Evolutionary conservation across 2,329 filamentous ascomycete species (phyloP), one percentile per base, ranked within the genome.

Genomic region (Neopestalotiopsis sp.): DNA sequence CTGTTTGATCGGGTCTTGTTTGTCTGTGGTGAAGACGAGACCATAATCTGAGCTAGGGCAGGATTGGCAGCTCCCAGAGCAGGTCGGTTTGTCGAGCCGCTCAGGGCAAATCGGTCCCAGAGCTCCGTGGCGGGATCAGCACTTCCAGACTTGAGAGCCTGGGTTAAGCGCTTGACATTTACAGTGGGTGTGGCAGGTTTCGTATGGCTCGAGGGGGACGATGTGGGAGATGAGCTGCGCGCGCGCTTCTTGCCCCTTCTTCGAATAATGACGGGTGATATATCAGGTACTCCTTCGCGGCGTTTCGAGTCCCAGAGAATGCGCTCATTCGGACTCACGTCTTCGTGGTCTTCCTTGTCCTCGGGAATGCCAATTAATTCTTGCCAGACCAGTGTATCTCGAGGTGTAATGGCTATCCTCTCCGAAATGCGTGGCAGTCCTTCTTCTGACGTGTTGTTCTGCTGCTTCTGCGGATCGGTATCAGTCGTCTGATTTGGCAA

Each of bases 51-150:
- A 63, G 89, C 87, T 30, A 93, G 82, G 17, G 86, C 82, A 52
- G 88, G 88, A 73, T 89, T 90, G 57, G 83, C 79, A 58, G 85
- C 78, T 24, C 87, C 86, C 1, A 81, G 78, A 7, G 80, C 77
- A 59, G 80, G 79, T 66, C 80, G 73, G 70, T 84, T 79, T 14
- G 83, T 77, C 66, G 80, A 79, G 71, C 85, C 82, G 75, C 84
- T 81, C 67, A 89, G 80, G 49, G 91, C 88, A 76, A 93, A 94
- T 66, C 91, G 89, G 73, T 92, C 92, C 93, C 93, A 95, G 1
- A 95, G 80, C 71, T 95, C 92, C 40, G 91, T 80, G 2, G 91
- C 92, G 49, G 93, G 91, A 74, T 95, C 92, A 40, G 90, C 86
- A 71, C 91, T 88, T 13, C 91, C 90, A 1, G 91, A 92, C 72